phyloP scores from a whole-genome alignment of 768 basidiomycete species.

The Mycena indigotica region DNA sequence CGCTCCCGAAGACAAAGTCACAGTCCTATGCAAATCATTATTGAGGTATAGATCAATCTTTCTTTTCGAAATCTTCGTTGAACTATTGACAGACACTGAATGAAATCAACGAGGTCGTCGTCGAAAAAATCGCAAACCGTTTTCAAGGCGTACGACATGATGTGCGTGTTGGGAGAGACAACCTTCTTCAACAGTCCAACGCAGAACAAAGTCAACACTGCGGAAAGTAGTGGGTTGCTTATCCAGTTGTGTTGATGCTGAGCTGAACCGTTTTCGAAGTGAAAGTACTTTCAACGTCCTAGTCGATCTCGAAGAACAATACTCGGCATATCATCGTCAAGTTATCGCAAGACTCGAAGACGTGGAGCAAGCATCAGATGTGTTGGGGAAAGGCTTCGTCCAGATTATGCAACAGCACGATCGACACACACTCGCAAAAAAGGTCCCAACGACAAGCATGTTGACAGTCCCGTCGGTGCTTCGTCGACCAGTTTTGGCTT shows the following conservation, averaged over 20 bases:
- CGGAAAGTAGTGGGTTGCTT: conserved; percentile 40
- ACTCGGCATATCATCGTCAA: conserved; percentile 44
- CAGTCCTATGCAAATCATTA: conserved; percentile 35
- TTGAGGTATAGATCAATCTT: conserved; percentile 39
- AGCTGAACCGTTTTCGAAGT: too few species aligned
- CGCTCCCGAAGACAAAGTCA: conserved; percentile 8
- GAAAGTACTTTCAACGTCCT: conserved; percentile 53
- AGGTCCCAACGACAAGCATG: conserved; percentile 48
- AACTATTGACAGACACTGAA: conserved; percentile 45
- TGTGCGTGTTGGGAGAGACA: conserved; percentile 45
- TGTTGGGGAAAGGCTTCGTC: conserved; percentile 37
- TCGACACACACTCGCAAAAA: conserved; percentile 49
- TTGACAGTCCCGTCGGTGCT: conserved; percentile 25
- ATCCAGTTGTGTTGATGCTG: too few species aligned
- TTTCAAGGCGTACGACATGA: conserved; percentile 52
- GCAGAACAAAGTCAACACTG: conserved; percentile 48
- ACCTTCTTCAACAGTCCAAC: conserved; percentile 48
- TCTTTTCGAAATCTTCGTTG: not conserved
- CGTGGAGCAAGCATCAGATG: conserved; percentile 41
- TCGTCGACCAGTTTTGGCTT: conserved; percentile 10
- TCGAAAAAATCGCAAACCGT: conserved; percentile 46
- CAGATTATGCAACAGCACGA: conserved; percentile 50
- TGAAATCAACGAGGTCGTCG: conserved; percentile 52
- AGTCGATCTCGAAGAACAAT: conserved; percentile 58
- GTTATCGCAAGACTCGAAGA: conserved; percentile 45